Evolutionary conservation across 441 rosid genomes (phyloP).

Genomic region (Gossypium aridum): DNA sequence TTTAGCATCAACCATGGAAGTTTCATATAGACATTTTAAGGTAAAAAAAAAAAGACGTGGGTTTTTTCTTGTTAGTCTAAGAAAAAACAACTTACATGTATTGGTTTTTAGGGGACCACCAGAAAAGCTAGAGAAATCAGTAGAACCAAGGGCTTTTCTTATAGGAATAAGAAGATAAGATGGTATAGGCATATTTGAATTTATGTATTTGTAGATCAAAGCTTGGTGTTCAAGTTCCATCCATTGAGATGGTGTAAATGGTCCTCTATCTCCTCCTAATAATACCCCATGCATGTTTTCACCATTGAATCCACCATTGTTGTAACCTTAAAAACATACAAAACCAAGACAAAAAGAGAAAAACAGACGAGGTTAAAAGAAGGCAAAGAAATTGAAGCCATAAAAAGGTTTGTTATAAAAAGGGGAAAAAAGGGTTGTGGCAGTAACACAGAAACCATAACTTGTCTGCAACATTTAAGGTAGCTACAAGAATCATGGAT

Average conservation of each 20-base stretch:
- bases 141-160: slow-evolving; percentile 41
- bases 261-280: slow-evolving; percentile 36
- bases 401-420: not conserved
- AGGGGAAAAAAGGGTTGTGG: not conserved
- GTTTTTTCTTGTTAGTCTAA: not conserved
- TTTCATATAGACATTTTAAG: not conserved
- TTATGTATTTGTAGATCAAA: slow-evolving; percentile 63
- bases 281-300: slow-evolving; percentile 33
- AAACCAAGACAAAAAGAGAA: not conserved
- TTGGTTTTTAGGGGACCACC: slow-evolving; percentile 24
- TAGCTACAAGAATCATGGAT: slow-evolving; percentile 8
- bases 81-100: slow-evolving; percentile 37
- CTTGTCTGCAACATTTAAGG: slow-evolving; percentile 23
- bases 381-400: not conserved
- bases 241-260: slow-evolving; percentile 66
- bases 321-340: not conserved
- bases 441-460: slow-evolving; percentile 9
- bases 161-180: slow-evolving; percentile 49
- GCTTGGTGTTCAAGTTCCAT: slow-evolving; percentile 74
- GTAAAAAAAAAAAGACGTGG: not conserved
- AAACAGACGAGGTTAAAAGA: not conserved
- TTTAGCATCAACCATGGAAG: slow-evolving; percentile 2
- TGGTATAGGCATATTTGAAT: slow-evolving; percentile 51
- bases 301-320: slow-evolving; percentile 9
- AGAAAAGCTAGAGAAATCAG: slow-evolving; percentile 22